These are phyloP conservation scores for Aspergillus proliferans DNA, from an alignment of 2,329 filamentous ascomycete species.

Conservation along the genomic window DNA sequence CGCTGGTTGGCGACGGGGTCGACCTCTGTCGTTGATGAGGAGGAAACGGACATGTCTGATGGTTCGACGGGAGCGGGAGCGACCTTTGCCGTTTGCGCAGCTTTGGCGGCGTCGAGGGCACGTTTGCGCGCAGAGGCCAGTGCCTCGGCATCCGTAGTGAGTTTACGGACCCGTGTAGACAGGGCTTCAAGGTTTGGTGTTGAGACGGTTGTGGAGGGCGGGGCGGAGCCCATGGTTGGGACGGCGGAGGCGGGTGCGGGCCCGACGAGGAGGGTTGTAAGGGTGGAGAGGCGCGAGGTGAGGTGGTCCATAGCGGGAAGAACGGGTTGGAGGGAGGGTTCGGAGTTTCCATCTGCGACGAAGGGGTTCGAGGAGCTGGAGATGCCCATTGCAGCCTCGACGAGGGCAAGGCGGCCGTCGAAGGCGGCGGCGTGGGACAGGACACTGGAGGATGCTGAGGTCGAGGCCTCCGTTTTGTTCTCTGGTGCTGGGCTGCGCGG, in stretches of 20 bases:
- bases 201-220: slow-evolving; percentile 24
- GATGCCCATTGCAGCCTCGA: slow-evolving; percentile 78
- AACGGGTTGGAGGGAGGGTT: slow-evolving; percentile 56
- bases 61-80: slow-evolving; percentile 26
- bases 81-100: slow-evolving; percentile 34
- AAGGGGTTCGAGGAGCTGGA: slow-evolving; percentile 60
- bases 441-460: slow-evolving; percentile 41
- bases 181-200: slow-evolving; percentile 41
- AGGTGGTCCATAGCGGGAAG: slow-evolving; percentile 75
- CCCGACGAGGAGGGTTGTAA: slow-evolving; percentile 49
- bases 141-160: slow-evolving; percentile 40
- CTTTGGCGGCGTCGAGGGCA: slow-evolving; percentile 37
- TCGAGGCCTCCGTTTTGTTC: slow-evolving; percentile 2
- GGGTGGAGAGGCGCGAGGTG: slow-evolving; percentile 69
- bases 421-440: slow-evolving; percentile 81
- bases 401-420: slow-evolving; percentile 67
- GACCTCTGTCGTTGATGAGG: slow-evolving; percentile 49
- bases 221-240: slow-evolving; percentile 13
- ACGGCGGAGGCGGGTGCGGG: slow-evolving; percentile 25
- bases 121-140: slow-evolving; percentile 39
- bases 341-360: slow-evolving; percentile 42
- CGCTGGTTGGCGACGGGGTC: slow-evolving; percentile 36
- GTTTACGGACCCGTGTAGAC: slow-evolving; percentile 37
- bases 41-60: slow-evolving; percentile 19
- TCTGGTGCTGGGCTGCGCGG: slow-evolving; percentile 4